Evolutionary conservation across 2,329 filamentous ascomycete species (phyloP).

Genomic region (Verticillium klebahnii): DNA sequence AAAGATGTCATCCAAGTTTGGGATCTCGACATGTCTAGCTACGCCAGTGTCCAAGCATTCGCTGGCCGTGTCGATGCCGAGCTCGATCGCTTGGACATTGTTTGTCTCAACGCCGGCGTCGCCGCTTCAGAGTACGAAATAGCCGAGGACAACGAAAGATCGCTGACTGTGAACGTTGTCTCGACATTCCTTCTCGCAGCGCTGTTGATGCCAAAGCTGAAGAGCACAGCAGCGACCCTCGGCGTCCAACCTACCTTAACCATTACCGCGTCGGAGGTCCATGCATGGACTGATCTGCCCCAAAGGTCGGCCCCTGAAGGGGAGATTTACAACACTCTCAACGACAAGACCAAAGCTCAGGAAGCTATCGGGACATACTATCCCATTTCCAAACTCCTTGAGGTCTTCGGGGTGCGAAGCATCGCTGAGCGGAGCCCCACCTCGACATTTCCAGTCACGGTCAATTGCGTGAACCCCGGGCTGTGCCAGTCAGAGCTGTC

Average conservation of each 20-base stretch:
- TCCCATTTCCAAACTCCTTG: constrained; percentile 24
- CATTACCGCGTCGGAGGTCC: constrained; percentile 21
- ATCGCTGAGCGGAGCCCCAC: constrained; percentile 12
- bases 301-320: constrained; percentile 19
- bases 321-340: constrained; percentile 22
- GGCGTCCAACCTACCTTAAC: constrained; percentile 18
- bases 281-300: constrained; percentile 20
- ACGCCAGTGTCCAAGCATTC: constrained; percentile 41
- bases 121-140: constrained; percentile 23
- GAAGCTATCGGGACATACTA: constrained; percentile 16
- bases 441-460: constrained; percentile 27
- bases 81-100: constrained; percentile 37
- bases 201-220: constrained; percentile 46
- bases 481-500: constrained; percentile 43
- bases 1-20: constrained; percentile 39
- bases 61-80: constrained; percentile 24
- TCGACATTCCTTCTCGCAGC: constrained; percentile 44
- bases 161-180: constrained; percentile 49
- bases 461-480: constrained; percentile 50
- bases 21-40: constrained; percentile 42
- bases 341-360: constrained; percentile 13
- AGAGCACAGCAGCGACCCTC: constrained; percentile 23
- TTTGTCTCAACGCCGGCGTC: constrained; percentile 38
- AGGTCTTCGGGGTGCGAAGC: constrained; percentile 19
- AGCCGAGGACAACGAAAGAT: constrained; percentile 41